Conservation (phyloP, 2,329 filamentous ascomycete species). For the Penicillium sp. region DNA sequence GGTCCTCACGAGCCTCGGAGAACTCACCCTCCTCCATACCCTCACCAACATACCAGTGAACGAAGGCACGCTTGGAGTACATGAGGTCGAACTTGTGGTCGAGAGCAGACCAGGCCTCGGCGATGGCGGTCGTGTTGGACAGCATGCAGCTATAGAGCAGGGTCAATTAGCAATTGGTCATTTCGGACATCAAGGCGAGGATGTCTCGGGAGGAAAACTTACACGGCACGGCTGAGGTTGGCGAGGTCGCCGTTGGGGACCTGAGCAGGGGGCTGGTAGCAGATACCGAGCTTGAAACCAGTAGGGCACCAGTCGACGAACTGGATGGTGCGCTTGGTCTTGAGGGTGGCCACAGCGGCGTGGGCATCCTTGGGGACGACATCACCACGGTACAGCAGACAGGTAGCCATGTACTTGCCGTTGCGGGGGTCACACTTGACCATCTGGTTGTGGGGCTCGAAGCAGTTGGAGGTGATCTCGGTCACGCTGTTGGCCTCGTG, state of each 20-base stretch:
- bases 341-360: constrained; percentile 85
- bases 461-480: constrained; percentile 98
- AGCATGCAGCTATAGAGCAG: constrained; percentile 73
- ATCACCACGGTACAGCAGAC: constrained; percentile 94
- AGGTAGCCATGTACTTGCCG: constrained; percentile 99
- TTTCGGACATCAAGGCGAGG: no score
- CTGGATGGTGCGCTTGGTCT: constrained; percentile 99
- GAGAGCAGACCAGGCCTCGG: constrained; percentile 94
- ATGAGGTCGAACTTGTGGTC: constrained; percentile 99
- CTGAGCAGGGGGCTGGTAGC: constrained; percentile 95
- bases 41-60: constrained; percentile 99
- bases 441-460: constrained; percentile 99
- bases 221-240: constrained; percentile 97
- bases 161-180: constrained; percentile 13
- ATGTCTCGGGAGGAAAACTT: constrained; percentile 45
- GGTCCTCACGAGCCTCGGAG: constrained; percentile 96
- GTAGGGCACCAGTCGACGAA: constrained; percentile 99
- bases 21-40: constrained; percentile 99
- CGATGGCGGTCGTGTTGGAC: constrained; percentile 87
- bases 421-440: constrained; percentile 98
- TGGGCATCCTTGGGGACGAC: constrained; percentile 96
- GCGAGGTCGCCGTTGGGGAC: constrained; percentile 96
- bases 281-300: constrained; percentile 99
- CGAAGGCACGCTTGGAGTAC: constrained; percentile 99
- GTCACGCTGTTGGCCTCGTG: constrained; percentile 98